Conservation (phyloP, 805 yeast species). For the Tetrapisispora fleetii region DNA sequence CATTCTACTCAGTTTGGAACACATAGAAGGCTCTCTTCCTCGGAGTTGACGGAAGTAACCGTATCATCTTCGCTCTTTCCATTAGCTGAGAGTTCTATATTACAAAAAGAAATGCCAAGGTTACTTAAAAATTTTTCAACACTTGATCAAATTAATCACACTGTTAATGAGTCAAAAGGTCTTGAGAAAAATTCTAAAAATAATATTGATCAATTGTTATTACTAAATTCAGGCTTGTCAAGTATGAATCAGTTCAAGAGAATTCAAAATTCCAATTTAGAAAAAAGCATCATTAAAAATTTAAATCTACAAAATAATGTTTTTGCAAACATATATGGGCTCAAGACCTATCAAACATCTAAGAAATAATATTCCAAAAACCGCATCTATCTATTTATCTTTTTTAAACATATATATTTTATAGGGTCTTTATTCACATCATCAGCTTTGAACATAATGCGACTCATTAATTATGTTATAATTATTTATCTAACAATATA, state of each 20-base stretch:
- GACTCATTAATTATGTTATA: not conserved
- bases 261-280: not conserved
- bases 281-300: not conserved
- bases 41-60: constrained; percentile 25
- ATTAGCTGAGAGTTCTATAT: constrained; percentile 40
- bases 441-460: not conserved
- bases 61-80: constrained; percentile 9
- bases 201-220: not conserved
- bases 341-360: not conserved
- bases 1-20: not conserved
- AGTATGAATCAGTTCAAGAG: not conserved
- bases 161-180: not conserved
- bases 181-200: not conserved
- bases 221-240: not conserved
- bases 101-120: constrained; percentile 58
- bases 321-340: not conserved
- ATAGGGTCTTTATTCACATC: not conserved
- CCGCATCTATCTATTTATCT: not conserved
- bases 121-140: constrained; percentile 33
- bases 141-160: not conserved
- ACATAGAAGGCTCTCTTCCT: constrained; percentile 14
- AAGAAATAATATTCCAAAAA: constrained; percentile 1
- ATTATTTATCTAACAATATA: constrained; percentile 1
- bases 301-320: not conserved
- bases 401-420: not conserved